Evolutionary conservation across 2,329 filamentous ascomycete species (phyloP), one percentile per base, ranked within the genome.

Genomic region (Aspergillus puulaauensis): DNA sequence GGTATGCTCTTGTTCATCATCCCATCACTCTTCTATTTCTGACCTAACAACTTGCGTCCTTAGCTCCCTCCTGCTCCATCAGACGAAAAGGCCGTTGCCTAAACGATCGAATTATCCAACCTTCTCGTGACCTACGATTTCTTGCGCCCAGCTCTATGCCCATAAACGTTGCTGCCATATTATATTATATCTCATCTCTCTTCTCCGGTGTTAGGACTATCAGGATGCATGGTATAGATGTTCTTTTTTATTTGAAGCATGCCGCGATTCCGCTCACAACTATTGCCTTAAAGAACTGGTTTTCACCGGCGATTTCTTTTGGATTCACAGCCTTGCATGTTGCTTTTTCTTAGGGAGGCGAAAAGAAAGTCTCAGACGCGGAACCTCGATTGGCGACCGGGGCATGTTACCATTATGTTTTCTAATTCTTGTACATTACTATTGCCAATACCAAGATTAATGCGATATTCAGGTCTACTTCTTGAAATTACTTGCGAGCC

Each of bases 1-100:
- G 79, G 86, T 88, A 69, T 66, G 79, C 33, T 54, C 17, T 35
- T 31, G 9, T 6, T 8, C 9, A 52, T 23, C 21, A 27, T 24
- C 6, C 27, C 19, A 14, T 33, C n/a, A 39, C 11, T 27, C 27
- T 35, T 37, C n/a, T 23, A 8, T 1, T 33, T 52, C 44, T 21
- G 41, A 50, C 19, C 60, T 64, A 57, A 64, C 35, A 14, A 40
- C n/a, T 35, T 24, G 11, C 47, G 11, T 21, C 49, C 48, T 7
- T 62, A 74, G 71, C 71, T 74, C 24, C 73, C 72, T 64, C 73
- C 73, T 23, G 66, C 71, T 52, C 71, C 73, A 55, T 70, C 71
- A 23, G 66, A 67, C 48, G 68, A 73, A 56, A 74, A 74, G 67
- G 73, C 73, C 54, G 37, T 74, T 49, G 71, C 71, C 56, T 75